A percentile compares a stretch with the other conserved stretches of the same genome.
phyloP scores from a whole-genome alignment of 2,329 filamentous ascomycete genomes.

The Exserohilum rostratum region DNA sequence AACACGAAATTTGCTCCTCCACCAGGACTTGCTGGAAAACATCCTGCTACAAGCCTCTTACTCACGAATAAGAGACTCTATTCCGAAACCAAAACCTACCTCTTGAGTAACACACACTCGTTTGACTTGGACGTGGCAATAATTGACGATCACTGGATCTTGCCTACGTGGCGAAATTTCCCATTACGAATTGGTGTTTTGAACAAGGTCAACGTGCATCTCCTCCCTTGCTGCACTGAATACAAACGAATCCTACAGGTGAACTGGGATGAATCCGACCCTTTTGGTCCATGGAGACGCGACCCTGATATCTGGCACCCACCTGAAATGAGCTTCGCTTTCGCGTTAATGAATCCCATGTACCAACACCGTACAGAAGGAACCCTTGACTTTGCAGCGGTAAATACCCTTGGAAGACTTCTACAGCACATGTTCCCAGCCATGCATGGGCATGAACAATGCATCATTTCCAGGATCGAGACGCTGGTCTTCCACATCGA shows the following conservation, averaged over 20 bases:
- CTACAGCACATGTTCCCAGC: not conserved
- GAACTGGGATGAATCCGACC: not conserved
- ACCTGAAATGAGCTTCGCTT: not conserved
- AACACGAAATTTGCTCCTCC: not conserved
- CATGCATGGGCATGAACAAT: not conserved
- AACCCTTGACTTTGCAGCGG: not conserved
- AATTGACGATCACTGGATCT: conserved; percentile 23
- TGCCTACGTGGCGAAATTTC: conserved; percentile 19
- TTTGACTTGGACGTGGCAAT: conserved; percentile 19
- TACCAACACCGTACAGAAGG: not conserved
- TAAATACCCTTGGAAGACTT: not conserved
- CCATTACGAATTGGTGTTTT: conserved; percentile 2
- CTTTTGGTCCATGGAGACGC: not conserved
- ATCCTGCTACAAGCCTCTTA: conserved; percentile 5
- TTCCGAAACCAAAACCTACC: conserved; percentile 7
- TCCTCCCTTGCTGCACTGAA: conserved; percentile 17
- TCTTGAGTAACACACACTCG: conserved; percentile 4
- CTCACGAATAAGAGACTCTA: conserved; percentile 9
- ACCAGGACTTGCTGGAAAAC: not conserved
- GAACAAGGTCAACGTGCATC: conserved; percentile 12
- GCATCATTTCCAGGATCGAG: not conserved
- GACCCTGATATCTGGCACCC: not conserved
- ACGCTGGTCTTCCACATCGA: conserved; percentile 14
- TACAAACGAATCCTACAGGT: conserved; percentile 2
- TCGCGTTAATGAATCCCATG: not conserved